phyloP scores from a whole-genome alignment of 441 rosid species.

The Macaranga tanarius region DNA sequence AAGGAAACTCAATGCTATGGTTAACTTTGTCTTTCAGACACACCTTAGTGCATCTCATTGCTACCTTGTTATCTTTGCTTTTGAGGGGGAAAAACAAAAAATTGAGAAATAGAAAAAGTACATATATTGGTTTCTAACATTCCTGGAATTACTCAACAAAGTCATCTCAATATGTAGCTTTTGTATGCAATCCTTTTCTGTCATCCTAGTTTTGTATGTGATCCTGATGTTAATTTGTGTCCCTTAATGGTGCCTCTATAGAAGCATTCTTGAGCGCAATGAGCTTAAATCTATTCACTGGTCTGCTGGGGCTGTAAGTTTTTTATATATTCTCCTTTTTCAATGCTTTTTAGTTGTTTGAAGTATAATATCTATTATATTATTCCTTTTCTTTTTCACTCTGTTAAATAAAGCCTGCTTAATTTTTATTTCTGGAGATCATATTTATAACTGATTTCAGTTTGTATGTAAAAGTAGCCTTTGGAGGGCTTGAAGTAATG shows the following conservation, averaged over 20 bases:
- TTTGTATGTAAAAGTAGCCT: neutral
- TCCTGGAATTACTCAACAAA: neutral
- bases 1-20: neutral
- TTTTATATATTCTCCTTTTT: slow-evolving; percentile 13
- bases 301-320: slow-evolving; percentile 72
- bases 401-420: neutral
- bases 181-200: neutral
- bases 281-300: slow-evolving; percentile 74
- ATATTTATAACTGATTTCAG: neutral
- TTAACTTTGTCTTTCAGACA: neutral
- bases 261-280: slow-evolving; percentile 73
- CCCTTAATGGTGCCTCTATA: slow-evolving; percentile 44
- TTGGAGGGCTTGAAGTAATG: neutral
- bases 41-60: neutral
- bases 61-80: neutral
- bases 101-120: neutral
- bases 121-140: neutral
- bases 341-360: neutral
- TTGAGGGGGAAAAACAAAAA: neutral
- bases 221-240: neutral
- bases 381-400: neutral
- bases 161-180: neutral
- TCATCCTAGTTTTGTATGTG: neutral
- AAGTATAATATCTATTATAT: neutral
- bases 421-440: neutral